Evolutionary conservation across 805 yeast genomes (phyloP), one percentile per base, ranked within the genome.

Genomic region (Yamadazyma olivae): DNA sequence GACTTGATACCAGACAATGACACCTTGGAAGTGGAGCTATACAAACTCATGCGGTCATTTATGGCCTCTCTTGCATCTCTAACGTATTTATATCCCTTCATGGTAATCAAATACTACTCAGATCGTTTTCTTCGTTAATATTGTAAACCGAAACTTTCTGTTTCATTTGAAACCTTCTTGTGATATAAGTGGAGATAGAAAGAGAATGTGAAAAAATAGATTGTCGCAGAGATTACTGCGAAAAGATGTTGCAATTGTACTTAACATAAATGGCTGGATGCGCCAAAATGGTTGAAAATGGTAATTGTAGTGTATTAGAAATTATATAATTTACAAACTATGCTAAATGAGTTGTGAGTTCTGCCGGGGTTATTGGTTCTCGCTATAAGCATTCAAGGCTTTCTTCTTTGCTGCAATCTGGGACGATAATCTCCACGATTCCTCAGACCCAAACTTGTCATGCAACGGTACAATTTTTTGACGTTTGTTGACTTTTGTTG

Each of bases 381-480:
- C 15, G 6, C 14, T 27, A 8, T 27, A 27, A 17, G 18, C 18
- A 19, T 45, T 46, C 10, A 50, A 30, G 2, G 53, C 51, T 19
- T 48, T 37, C 29, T 45, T 54, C 34, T 51, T 54, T 2, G 41
- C 27, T 3, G 46, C 48, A 12, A 56, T 54, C 27, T 63, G 67
- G 9, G 60, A 53, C 50, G 85, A 81, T 37, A 88, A 58, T 39
- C 95, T 70, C 96, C 96, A 89, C 2, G 80, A 73, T 44, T 81
- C 77, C 46, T 78, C 84, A 34, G 69, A 74, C 6, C 80, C 74
- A 46, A 68, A 77, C 41, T 75, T 57, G 36, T 83, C 75, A 51
- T 71, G 77, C 47, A 89, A 60, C 3, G 96, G 96, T 32, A 76
- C 81, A 35, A 90, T 82, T 53, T 77, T 81, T 40, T 81, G 81